Evolutionary conservation across 768 basidiomycete species (phyloP).

Genomic region (Suillus bovinus): DNA sequence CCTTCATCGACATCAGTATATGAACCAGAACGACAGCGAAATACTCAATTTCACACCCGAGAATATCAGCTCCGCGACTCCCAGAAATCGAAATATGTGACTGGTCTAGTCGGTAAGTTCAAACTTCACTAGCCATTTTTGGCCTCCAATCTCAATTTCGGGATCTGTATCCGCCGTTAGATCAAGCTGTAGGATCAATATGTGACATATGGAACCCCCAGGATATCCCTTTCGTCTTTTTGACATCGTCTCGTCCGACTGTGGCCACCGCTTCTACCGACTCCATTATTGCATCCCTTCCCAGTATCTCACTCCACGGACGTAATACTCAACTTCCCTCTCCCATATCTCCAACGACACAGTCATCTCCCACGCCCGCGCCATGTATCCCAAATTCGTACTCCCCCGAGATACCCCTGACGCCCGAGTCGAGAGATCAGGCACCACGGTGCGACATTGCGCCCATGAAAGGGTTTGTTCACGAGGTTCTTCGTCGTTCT

Average conservation of each 20-base stretch:
- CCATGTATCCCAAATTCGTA: conserved; percentile 30
- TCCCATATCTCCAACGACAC: conserved; percentile 52
- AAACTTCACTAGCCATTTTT: conserved; percentile 8
- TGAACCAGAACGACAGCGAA: conserved; percentile 34
- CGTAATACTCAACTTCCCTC: conserved; percentile 51
- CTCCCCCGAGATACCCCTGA: conserved; percentile 15
- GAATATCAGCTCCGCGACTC: conserved; percentile 40
- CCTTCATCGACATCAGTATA: conserved; percentile 36
- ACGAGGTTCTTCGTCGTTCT: conserved; percentile 85
- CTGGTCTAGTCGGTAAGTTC: conserved; percentile 68
- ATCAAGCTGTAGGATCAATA: conserved; percentile 77
- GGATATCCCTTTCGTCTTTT: conserved; percentile 64
- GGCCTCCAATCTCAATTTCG: conserved; percentile 17
- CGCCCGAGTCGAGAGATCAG: conserved; percentile 17
- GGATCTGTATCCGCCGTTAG: conserved; percentile 35
- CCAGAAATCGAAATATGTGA: conserved; percentile 65
- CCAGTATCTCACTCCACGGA: conserved; percentile 11
- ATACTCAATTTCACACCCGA: conserved; percentile 35
- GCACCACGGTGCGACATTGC: conserved; percentile 38
- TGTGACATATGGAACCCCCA: conserved; percentile 81
- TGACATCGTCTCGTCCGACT: conserved; percentile 36
- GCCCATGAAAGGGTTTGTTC: conserved; percentile 77
- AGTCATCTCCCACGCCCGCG: conserved; percentile 31
- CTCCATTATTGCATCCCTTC: conserved; percentile 6
- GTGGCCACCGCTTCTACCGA: conserved; percentile 16